A percentile compares a stretch with the other conserved stretches of the same genome.
Conservation (phyloP, 352 stramenopile species). For the Thalassiosira pacifica region DNA sequence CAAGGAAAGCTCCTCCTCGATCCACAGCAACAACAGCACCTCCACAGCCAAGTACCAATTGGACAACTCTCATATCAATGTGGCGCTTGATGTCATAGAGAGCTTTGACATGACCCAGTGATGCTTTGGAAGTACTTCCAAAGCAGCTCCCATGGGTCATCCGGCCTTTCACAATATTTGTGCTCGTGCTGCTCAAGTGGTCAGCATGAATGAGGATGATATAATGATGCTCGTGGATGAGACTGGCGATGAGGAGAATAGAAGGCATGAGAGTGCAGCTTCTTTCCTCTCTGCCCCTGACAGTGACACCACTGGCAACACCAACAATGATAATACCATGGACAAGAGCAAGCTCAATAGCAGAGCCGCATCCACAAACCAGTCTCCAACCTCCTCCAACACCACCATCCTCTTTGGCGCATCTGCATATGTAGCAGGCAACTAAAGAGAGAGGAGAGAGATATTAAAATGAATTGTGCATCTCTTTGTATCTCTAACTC, state of each 20-base stretch:
- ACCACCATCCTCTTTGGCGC: slow-evolving; percentile 32
- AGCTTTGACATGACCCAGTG: slow-evolving; percentile 49
- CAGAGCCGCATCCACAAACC: background rate
- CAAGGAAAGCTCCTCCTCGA: too few species aligned
- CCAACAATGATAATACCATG: background rate
- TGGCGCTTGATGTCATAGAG: slow-evolving; percentile 52
- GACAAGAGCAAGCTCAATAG: slow-evolving; percentile 6
- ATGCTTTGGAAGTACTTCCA: slow-evolving; percentile 59
- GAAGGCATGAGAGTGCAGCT: too few species aligned
- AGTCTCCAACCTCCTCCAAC: slow-evolving; percentile 46
- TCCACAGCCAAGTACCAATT: slow-evolving; percentile 1
- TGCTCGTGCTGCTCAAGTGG: background rate
- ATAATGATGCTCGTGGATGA: too few species aligned
- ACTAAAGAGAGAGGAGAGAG: too few species aligned
- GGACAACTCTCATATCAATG: slow-evolving; percentile 42
- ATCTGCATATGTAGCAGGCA: too few species aligned
- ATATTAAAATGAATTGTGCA: too few species aligned
- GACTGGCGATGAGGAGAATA: too few species aligned
- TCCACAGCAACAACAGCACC: background rate
- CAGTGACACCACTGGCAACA: slow-evolving; percentile 8
- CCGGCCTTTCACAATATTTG: background rate
- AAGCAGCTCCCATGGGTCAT: background rate
- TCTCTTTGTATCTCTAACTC: too few species aligned
- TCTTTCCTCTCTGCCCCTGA: too few species aligned
- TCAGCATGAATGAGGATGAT: too few species aligned